Percentiles rank a stretch among this genome's conserved stretches.
Evolutionary conservation across 352 stramenopile genomes (phyloP).

Genomic region (Globisporangium lucens): DNA sequence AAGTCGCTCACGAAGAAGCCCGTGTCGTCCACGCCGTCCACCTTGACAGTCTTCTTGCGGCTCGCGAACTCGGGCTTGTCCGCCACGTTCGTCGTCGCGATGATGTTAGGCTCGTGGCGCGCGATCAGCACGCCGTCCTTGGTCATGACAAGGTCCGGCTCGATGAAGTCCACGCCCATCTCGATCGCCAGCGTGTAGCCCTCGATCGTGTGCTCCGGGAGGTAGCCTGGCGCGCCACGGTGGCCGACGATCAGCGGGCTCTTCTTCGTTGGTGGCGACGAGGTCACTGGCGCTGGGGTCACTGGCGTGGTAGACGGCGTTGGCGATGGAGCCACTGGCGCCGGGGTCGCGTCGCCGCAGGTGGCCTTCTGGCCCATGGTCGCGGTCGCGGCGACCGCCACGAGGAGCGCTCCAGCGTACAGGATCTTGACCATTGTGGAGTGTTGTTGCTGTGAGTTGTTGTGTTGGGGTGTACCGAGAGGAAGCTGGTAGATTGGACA

Average conservation of each 20-base stretch:
- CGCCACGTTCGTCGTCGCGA: constrained; percentile 87
- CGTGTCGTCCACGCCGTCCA: constrained; percentile 51
- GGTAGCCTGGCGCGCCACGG: constrained; percentile 84
- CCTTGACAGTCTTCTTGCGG: constrained; percentile 47
- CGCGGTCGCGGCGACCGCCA: constrained; percentile 23
- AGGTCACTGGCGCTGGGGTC: constrained; percentile 1
- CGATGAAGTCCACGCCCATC: constrained; percentile 89
- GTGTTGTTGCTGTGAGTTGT: neutral
- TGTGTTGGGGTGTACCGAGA: neutral
- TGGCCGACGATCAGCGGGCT: constrained; percentile 72
- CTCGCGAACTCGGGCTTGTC: constrained; percentile 68
- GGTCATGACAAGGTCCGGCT: constrained; percentile 89
- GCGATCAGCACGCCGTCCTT: constrained; percentile 82
- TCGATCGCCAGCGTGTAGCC: constrained; percentile 89
- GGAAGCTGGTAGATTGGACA: constrained; percentile 1
- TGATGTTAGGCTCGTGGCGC: constrained; percentile 88
- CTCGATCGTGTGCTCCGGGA: constrained; percentile 89
- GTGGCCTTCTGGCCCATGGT: constrained; percentile 22
- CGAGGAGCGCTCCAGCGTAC: constrained; percentile 27
- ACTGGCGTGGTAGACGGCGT: neutral
- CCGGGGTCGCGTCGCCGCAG: constrained; percentile 30
- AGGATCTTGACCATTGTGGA: constrained; percentile 45
- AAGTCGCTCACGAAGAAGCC: constrained; percentile 92
- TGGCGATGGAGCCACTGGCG: constrained; percentile 15
- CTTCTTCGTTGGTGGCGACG: constrained; percentile 23